Base-by-base conservation (phyloP, 148 eudicot genomes). In the Rhododendron ovatum region DNA sequence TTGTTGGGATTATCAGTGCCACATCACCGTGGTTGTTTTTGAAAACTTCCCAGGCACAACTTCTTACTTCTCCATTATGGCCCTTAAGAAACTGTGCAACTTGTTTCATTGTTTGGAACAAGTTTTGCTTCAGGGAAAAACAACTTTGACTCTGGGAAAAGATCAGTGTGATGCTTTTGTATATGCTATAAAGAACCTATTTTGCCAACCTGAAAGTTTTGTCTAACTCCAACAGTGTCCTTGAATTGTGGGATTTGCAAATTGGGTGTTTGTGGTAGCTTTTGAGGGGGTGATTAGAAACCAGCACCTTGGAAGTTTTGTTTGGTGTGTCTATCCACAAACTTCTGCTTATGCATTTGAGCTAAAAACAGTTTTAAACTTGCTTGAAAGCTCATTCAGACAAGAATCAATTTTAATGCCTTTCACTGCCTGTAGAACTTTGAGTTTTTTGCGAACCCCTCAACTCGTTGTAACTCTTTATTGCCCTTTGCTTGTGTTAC, bases 401-500 rank as follows among this genome's bases (percentile, higher is more conserved):
- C 71, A 63, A 67, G 30, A 28, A 26, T 67, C 5, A n/a, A 26
- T 67, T 65, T 26, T 8, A 67, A 67, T 67, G 74, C 15, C 28
- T 67, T 26, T 10, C 74, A 26, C 33, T 28, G 26, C 74, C 10
- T 11, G 30, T 67, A 67, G 74, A 67, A 67, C 14, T 67, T 67
- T 11, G 10, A 67, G 12, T 3, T 26, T 67, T 67, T 67, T 28
- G 74, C 35, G 1, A 67, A n/a, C 71, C n/a, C 30, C 71, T 3
- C 30, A 65, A 67, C 74, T n/a, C 4, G 4, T 67, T 67, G 74
- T 6, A 15, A 28, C 30, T 51, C 39, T 80, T 15, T 39, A 30
- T 80, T 80, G 83, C 9, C 14, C 61, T 80, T 4, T 51, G 55
- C 57, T 45, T 78, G 33, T 86, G 11, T 87, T 76, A 83, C 76